Evolutionary conservation across 2,329 filamentous ascomycete genomes (phyloP).

Genomic region (Didymella sp.): DNA sequence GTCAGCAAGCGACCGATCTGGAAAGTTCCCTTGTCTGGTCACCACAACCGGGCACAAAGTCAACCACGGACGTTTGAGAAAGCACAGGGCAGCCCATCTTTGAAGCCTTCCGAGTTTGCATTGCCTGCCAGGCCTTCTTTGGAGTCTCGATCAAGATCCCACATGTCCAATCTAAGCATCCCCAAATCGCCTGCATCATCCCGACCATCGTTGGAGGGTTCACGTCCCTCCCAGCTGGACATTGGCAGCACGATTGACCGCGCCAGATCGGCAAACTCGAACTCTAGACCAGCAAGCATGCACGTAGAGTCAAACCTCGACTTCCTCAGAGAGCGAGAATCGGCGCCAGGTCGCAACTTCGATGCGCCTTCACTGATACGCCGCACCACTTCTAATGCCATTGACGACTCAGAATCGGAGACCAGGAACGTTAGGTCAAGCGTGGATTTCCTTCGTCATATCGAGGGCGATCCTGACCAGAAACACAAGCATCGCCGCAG

Average conservation of each 20-base stretch:
- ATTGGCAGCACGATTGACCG: constrained; percentile 63
- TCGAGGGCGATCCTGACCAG: constrained; percentile 67
- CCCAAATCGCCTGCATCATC: constrained; percentile 64
- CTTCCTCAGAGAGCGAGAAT: constrained; percentile 79
- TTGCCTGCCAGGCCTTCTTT: constrained; percentile 51
- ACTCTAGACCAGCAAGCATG: constrained; percentile 78
- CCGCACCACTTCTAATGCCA: constrained; percentile 38
- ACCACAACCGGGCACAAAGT: constrained; percentile 57
- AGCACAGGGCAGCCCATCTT: constrained; percentile 44
- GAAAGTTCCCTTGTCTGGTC: constrained; percentile 57
- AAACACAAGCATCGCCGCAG: constrained; percentile 61
- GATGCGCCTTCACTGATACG: constrained; percentile 41
- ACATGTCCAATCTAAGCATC: constrained; percentile 56
- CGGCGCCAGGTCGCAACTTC: constrained; percentile 51
- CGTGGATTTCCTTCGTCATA: constrained; percentile 79
- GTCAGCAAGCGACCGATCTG: constrained; percentile 58
- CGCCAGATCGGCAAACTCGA: constrained; percentile 69
- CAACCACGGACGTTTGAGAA: constrained; percentile 56
- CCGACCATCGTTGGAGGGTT: constrained; percentile 74
- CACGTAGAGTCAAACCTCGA: constrained; percentile 85
- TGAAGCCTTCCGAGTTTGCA: constrained; percentile 48
- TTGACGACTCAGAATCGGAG: constrained; percentile 56
- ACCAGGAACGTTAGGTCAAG: constrained; percentile 76
- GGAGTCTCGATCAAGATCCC: constrained; percentile 60
- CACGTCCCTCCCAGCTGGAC: constrained; percentile 70